These are phyloP conservation scores for Polychaeton citri DNA, from an alignment of 2,329 filamentous ascomycete genomes.

Conservation along the genomic window DNA sequence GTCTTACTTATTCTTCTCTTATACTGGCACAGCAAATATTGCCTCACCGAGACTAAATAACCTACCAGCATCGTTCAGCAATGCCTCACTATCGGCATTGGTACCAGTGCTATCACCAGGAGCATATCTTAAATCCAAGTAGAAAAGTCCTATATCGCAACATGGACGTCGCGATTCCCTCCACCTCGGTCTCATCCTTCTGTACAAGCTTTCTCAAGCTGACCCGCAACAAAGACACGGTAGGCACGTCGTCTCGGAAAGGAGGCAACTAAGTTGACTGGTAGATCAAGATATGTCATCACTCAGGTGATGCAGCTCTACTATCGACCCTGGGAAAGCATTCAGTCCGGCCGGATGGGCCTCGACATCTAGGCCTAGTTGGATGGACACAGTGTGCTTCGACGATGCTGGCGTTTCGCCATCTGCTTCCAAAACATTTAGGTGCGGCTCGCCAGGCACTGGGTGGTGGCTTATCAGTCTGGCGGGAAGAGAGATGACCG, in stretches of 20 bases:
- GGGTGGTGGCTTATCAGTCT: too few species aligned
- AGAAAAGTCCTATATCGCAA: constrained; percentile 43
- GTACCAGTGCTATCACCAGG: constrained; percentile 2
- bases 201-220: constrained; percentile 23
- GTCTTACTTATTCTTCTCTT: constrained; percentile 44
- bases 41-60: constrained; percentile 33
- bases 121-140: constrained; percentile 33
- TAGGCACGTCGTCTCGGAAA: constrained; percentile 26
- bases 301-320: too few species aligned
- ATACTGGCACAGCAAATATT: constrained; percentile 35
- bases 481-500: too few species aligned
- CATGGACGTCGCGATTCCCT: constrained; percentile 26
- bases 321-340: too few species aligned
- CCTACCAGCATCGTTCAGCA: constrained; percentile 31
- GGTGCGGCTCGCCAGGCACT: too few species aligned
- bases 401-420: too few species aligned
- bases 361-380: too few species aligned
- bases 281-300: too few species aligned
- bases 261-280: constrained; percentile 21
- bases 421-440: too few species aligned
- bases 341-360: too few species aligned
- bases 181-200: constrained; percentile 19
- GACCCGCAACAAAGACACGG: constrained; percentile 27
- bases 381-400: too few species aligned
- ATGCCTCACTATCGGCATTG: constrained; percentile 7